A percentile compares a stretch with the other conserved stretches of the same genome.
Conservation (phyloP, 345 rosid genomes). For the Linum tenue region DNA sequence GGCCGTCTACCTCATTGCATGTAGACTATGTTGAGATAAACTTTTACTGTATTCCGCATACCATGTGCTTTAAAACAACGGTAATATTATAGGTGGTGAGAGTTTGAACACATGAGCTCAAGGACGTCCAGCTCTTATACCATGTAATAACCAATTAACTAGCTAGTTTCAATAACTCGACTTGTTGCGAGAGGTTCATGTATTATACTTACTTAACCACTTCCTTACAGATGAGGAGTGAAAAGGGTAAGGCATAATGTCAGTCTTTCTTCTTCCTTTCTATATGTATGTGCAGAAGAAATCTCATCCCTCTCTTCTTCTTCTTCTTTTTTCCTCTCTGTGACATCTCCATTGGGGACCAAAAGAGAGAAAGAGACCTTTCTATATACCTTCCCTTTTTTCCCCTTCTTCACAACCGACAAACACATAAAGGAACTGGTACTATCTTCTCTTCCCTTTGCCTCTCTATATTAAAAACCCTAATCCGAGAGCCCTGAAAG, state of each 20-base stretch:
- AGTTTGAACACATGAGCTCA: no score
- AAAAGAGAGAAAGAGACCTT: not conserved
- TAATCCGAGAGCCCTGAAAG: constrained; percentile 20
- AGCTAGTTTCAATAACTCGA: no score
- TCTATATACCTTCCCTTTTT: not conserved
- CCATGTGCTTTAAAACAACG: no score
- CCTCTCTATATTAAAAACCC: constrained; percentile 21
- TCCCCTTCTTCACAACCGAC: constrained; percentile 27
- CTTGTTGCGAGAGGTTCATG: no score
- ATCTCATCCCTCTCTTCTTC: not conserved
- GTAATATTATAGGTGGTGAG: no score
- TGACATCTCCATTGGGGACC: not conserved
- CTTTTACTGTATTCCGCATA: no score
- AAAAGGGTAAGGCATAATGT: constrained; percentile 24
- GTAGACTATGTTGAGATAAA: no score
- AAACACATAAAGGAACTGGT: constrained; percentile 15
- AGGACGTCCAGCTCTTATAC: no score
- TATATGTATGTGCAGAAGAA: not conserved
- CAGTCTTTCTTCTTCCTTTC: constrained; percentile 4
- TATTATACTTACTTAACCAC: no score
- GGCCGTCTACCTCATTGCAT: no score
- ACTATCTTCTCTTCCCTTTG: constrained; percentile 11
- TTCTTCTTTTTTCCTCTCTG: not conserved
- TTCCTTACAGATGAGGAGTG: constrained; percentile 30
- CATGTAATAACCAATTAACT: no score